Evolutionary conservation across 192 early-diverging fungal species (phyloP).

Genomic region (Backusella tarrabulga): DNA sequence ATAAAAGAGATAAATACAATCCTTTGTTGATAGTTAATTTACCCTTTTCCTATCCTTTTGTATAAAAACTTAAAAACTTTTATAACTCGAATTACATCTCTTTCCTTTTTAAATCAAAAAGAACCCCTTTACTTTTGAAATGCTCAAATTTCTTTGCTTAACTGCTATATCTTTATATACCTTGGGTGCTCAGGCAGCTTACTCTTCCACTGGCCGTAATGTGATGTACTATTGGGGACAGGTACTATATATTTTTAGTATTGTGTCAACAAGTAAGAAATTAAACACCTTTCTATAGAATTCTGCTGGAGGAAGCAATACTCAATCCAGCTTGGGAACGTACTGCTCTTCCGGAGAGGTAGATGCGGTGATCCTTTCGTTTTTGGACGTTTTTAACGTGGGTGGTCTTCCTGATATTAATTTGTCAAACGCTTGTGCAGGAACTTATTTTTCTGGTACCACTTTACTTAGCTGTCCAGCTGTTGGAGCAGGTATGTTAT

Average conservation of each 20-base stretch:
- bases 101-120: neutral
- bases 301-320: conserved; percentile 16
- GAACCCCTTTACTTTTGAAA: neutral
- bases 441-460: conserved; percentile 50
- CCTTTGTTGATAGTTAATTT: neutral
- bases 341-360: conserved; percentile 53
- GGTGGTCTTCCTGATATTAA: conserved; percentile 63
- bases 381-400: conserved; percentile 60
- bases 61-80: neutral
- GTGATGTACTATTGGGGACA: conserved; percentile 18
- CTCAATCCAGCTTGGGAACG: conserved; percentile 37
- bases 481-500: conserved; percentile 43
- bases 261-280: neutral
- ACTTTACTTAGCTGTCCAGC: conserved; percentile 65
- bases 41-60: neutral
- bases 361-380: conserved; percentile 59
- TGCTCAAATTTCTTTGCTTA: neutral
- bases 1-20: neutral
- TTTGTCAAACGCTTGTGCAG: conserved; percentile 65
- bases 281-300: conserved; percentile 16
- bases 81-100: neutral
- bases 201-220: neutral
- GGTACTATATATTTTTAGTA: neutral
- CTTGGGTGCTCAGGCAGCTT: conserved; percentile 2
- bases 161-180: neutral